phyloP scores from a whole-genome alignment of 2,329 filamentous ascomycete species.

The Calonectria pseudoreteaudii region DNA sequence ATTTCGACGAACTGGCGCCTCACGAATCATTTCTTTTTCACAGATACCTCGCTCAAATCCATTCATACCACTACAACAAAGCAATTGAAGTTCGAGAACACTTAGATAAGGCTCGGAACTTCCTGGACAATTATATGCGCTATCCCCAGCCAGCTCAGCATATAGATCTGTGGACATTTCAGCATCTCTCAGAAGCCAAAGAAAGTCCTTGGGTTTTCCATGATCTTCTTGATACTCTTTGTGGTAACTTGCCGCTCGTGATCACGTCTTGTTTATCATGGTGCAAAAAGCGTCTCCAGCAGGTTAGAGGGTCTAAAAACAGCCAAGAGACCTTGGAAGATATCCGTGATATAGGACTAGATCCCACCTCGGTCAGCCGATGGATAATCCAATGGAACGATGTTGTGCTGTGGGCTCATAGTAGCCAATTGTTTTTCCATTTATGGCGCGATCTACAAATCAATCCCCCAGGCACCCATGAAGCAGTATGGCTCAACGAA shows the following conservation, averaged over 20 bases:
- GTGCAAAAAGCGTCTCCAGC: background rate
- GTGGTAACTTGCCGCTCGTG: background rate
- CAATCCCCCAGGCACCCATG: background rate
- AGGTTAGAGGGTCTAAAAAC: background rate
- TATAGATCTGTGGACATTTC: conserved; percentile 1
- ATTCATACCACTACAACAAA: background rate
- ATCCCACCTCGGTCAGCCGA: background rate
- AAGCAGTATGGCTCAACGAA: background rate
- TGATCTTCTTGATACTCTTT: background rate
- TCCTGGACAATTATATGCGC: background rate
- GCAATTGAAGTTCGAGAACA: background rate
- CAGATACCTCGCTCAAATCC: background rate
- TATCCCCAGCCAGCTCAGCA: too few species aligned
- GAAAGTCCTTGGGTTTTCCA: background rate
- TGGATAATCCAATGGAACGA: background rate
- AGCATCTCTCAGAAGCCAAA: background rate
- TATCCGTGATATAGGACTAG: background rate
- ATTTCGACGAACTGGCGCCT: background rate
- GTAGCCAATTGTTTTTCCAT: background rate
- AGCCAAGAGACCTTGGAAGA: background rate
- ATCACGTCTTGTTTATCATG: background rate
- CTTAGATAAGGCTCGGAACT: background rate
- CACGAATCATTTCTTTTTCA: conserved; percentile 9
- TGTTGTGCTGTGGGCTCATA: background rate
- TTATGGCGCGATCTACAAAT: conserved; percentile 4